Percentiles rank a stretch among this genome's conserved stretches.
Evolutionary conservation across 129 eudicot genomes (phyloP).

Genomic region (Escallonia herrerae): DNA sequence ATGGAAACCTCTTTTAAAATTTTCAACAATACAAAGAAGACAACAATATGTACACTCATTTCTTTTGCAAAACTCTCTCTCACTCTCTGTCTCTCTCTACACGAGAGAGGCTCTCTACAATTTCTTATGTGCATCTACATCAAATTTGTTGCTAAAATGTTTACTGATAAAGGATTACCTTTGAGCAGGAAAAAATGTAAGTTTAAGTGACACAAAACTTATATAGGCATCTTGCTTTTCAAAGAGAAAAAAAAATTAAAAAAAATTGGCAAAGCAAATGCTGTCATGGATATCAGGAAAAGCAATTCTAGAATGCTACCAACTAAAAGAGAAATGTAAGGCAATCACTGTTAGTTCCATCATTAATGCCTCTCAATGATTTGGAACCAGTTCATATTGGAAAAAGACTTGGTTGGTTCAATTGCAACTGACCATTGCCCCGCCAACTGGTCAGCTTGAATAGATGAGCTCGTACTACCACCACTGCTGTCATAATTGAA

Average conservation of each 20-base stretch:
- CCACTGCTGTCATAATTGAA: constrained; percentile 75
- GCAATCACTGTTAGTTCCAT: neutral
- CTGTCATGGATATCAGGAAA: neutral
- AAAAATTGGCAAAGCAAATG: neutral
- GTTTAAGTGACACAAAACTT: no score
- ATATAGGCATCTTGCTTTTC: neutral
- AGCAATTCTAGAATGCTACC: neutral
- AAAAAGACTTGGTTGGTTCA: no score
- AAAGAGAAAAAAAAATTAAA: neutral
- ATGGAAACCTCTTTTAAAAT: no score
- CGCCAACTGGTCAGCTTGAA: constrained; percentile 97
- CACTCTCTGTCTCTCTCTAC: no score
- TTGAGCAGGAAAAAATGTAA: no score
- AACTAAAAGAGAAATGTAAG: neutral
- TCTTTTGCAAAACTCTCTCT: no score
- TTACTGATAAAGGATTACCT: no score
- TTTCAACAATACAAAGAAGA: no score
- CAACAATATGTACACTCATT: no score
- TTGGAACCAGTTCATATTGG: neutral
- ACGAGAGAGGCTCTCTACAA: no score
- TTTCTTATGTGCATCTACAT: no score
- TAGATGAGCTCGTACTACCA: constrained; percentile 61
- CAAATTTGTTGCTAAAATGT: no score
- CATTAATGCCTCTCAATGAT: neutral
- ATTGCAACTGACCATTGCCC: constrained; percentile 73